Evolutionary conservation across 257 asterid genomes (phyloP).

Genomic region (Primulina tabacum): DNA sequence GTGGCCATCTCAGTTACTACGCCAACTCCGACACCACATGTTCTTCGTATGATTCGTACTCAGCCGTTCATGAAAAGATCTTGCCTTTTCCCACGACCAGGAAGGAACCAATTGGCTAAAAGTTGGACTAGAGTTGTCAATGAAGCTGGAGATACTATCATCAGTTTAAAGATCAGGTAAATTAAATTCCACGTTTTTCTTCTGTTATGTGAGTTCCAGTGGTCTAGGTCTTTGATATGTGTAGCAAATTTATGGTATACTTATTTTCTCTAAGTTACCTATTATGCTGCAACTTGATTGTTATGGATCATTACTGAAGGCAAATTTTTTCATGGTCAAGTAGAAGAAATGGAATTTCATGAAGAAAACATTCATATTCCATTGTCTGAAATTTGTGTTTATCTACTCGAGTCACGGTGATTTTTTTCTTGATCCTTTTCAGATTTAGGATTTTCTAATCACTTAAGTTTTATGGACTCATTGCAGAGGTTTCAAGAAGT

Average conservation of each 20-base stretch:
- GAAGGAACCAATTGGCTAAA: slow-evolving; percentile 45
- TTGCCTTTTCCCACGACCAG: slow-evolving; percentile 61
- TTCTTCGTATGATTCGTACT: slow-evolving; percentile 55
- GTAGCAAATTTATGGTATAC: neutral
- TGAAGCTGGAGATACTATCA: slow-evolving; percentile 62
- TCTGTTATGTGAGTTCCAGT: neutral
- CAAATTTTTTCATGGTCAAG: neutral
- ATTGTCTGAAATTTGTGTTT: neutral
- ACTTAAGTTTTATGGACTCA: slow-evolving; percentile 23
- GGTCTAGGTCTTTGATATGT: slow-evolving; percentile 3
- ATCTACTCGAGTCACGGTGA: neutral
- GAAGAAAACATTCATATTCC: neutral
- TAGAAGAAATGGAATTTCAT: neutral
- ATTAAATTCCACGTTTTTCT: neutral
- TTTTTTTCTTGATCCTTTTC: slow-evolving; percentile 19
- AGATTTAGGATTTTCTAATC: slow-evolving; percentile 15
- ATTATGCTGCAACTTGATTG: neutral
- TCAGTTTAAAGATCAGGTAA: slow-evolving; percentile 80
- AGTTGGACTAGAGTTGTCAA: slow-evolving; percentile 54
- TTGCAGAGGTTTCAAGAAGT: slow-evolving; percentile 53
- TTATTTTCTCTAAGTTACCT: neutral
- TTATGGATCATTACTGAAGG: neutral
- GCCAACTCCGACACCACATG: slow-evolving; percentile 65
- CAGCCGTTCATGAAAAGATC: slow-evolving; percentile 52
- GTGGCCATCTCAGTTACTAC: slow-evolving; percentile 78